Evolutionary conservation across 2,329 filamentous ascomycete species (phyloP).

Genomic region (Allantophomopsis lycopodina): DNA sequence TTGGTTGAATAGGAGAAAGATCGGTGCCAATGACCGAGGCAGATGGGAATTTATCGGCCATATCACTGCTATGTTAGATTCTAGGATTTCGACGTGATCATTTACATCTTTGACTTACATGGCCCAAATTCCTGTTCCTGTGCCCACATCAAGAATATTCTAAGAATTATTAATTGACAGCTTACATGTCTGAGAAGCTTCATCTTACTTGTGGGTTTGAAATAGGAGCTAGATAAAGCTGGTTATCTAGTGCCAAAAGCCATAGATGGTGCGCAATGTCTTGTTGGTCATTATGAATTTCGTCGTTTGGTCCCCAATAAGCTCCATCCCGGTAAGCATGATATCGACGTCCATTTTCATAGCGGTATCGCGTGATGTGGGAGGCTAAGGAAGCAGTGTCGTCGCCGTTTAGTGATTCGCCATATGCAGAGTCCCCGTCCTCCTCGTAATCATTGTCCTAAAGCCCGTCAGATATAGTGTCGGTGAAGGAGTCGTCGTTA

Average conservation of each 20-base stretch:
- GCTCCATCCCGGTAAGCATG: conserved; percentile 3
- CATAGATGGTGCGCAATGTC: conserved; percentile 26
- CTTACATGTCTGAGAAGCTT: too few relatives aligned
- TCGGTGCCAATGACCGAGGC: conserved; percentile 15
- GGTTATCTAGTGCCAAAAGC: conserved; percentile 12
- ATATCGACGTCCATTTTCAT: conserved; percentile 3
- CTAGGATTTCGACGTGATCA: background rate
- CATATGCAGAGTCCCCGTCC: conserved; percentile 6
- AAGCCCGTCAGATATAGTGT: too few relatives aligned
- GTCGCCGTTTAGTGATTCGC: conserved; percentile 7
- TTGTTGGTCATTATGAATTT: conserved; percentile 25
- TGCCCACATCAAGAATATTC: conserved; percentile 25
- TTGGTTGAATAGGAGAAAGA: conserved; percentile 18
- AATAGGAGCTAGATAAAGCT: conserved; percentile 9
- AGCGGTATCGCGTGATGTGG: background rate
- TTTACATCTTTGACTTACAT: conserved; percentile 11
- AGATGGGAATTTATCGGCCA: conserved; percentile 14
- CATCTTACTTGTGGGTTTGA: conserved; percentile 5
- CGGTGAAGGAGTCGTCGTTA: too few relatives aligned
- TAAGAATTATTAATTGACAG: background rate
- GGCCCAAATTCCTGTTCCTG: conserved; percentile 27
- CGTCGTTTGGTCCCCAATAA: conserved; percentile 24
- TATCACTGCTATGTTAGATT: conserved; percentile 3
- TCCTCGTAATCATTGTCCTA: background rate
- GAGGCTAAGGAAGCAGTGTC: conserved; percentile 8